Evolutionary conservation across 257 asterid genomes (phyloP), one percentile per base, ranked within the genome.

Genomic region (Henckelia pumila): DNA sequence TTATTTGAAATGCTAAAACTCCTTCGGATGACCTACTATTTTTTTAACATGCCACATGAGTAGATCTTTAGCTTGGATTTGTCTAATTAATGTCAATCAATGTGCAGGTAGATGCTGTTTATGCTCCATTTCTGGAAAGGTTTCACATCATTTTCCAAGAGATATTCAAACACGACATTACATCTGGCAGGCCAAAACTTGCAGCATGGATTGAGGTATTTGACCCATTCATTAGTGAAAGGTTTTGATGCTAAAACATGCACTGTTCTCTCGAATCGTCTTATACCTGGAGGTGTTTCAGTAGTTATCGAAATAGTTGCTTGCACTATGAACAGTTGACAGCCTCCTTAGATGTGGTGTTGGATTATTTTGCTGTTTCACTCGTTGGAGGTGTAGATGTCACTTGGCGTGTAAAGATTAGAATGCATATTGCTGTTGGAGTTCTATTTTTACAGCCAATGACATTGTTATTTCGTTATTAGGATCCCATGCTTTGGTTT

Each of bases 51-150:
- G 53, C 40, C 29, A 25, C 26, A 37, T 33, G 24, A 21, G 2
- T n/a, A 37, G 20, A 20, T 26, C 23, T 47, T 17, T 8, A 13
- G 3, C 21, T 47, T 47, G 14, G 7, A 8, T 21, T 61, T 22
- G 32, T 62, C 20, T 64, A 32, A 59, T 61, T 33, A 16, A 56
- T 19, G 67, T 56, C 47, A 57, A 67, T 33, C 19, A 44, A 55
- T 59, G 14, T 68, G 56, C 62, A 86, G 90, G 91, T 74, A 11
- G 94, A 86, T 77, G 75, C 44, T 71, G 82, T 69, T 7, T 84
- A 76, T 57, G 83, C 77, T 69, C 88, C 94, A 55, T 84, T 86
- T 53, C 35, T 86, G 5, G 94, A 86, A 76, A 82, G 94, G 76
- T 69, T 37, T 70, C 88, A 82, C 4, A 52, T 72, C 72, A 77